Evolutionary conservation across 2,329 filamentous ascomycete genomes (phyloP), one percentile per base, ranked within the genome.

Genomic region (Zopfia rhizophila): DNA sequence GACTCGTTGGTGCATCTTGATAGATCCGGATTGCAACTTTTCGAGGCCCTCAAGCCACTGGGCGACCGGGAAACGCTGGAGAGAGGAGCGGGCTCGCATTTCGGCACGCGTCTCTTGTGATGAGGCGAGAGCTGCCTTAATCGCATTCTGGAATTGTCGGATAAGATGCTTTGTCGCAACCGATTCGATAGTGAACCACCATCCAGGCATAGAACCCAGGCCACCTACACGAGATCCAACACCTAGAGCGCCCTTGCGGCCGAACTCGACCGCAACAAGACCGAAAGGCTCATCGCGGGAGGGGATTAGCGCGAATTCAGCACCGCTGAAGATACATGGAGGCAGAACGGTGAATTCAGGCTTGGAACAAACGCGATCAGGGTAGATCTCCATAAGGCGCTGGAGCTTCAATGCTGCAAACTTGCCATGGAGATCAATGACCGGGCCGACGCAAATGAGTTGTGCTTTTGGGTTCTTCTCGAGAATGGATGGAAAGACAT

Each of bases 111-210:
- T 79, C 24, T 82, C 74, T 11, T 70, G 69, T 53, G 81, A 82
- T 2, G 83, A 85, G 40, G 75, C 79, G 41, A 88, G 65, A 2
- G 85, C 85, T 38, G 78, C 78, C n/a, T 81, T 72, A 51, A 88
- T 87, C 10, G 85, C 82, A 53, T 78, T 75, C 64, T 82, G 84
- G 74, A 88, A 87, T 61, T 88, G 85, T 32, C 82, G 79, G 41
- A 87, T 74, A 30, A 87, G 70, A 70, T 88, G 85, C 30, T 78
- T 78, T 0, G 84, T 85, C 2, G 82, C 82, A 5, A 79, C 84
- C 0, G 83, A 86, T 63, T 88, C 85, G 44, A 88, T 81, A 0
- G 85, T 87, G 65, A 82, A 88, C 85, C 85, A 88, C 81, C 84
- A 87, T 17, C 85, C 85, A 14, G 85, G 85, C 84, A 88, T 87